Conservation (phyloP, 139 green algal genomes). For the Dunaliella sp. region DNA sequence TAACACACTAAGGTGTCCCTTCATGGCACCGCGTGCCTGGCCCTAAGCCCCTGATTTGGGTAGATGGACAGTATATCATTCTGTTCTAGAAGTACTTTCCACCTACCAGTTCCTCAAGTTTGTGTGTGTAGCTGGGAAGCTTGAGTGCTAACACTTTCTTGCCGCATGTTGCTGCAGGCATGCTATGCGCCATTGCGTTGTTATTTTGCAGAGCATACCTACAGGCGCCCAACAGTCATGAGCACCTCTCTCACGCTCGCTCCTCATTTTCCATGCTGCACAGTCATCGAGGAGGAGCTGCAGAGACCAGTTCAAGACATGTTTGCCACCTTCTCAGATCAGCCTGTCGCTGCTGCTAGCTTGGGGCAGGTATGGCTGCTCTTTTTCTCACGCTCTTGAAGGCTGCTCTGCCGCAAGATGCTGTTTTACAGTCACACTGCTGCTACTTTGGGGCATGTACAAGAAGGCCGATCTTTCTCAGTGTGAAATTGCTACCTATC, state of each 20-base stretch:
- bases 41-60: background rate
- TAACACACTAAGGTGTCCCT: too few species aligned
- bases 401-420: background rate
- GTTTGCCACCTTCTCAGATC: slow-evolving; percentile 60
- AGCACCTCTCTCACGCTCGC: too few species aligned
- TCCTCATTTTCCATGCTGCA: slow-evolving; percentile 3
- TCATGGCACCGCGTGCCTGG: too few species aligned
- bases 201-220: too few species aligned
- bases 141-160: too few species aligned
- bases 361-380: slow-evolving; percentile 76
- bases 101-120: too few species aligned
- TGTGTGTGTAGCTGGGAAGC: too few species aligned
- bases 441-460: background rate
- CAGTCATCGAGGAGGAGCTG: slow-evolving; percentile 87
- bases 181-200: too few species aligned
- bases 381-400: background rate
- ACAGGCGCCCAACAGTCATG: too few species aligned
- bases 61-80: background rate
- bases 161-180: too few species aligned
- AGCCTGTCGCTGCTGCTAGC: slow-evolving; percentile 81
- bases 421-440: background rate
- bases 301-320: slow-evolving; percentile 62
- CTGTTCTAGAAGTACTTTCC: background rate
- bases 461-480: background rate
- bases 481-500: background rate